These are phyloP conservation scores for Raphanus sativus DNA, from an alignment of 345 rosid species.

Conservation along the genomic window DNA sequence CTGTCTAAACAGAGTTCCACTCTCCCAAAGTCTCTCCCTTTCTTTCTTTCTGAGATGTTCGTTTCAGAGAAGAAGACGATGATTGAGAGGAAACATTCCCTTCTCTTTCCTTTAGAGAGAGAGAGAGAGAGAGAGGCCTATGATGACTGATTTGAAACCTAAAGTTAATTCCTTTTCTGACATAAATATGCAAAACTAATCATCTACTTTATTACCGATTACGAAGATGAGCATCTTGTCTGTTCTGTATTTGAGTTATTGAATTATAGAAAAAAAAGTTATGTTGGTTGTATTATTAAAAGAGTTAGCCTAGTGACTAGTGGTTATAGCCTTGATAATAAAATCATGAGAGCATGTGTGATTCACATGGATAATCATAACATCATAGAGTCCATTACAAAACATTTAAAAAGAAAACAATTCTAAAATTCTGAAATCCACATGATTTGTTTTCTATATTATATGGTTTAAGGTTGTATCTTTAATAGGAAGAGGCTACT, in stretches of 20 bases:
- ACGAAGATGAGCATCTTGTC: not conserved
- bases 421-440: not conserved
- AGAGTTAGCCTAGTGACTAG: not conserved
- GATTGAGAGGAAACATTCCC: conserved; percentile 36
- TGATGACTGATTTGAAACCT: conserved; percentile 8
- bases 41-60: conserved; percentile 20
- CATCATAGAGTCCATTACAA: conserved; percentile 31
- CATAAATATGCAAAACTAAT: not conserved
- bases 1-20: not conserved
- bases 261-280: no score
- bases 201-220: not conserved
- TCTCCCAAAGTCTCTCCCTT: not conserved
- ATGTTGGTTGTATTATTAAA: no score
- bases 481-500: not conserved
- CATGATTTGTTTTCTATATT: not conserved
- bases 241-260: not conserved
- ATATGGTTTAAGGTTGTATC: not conserved
- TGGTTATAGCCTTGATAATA: not conserved
- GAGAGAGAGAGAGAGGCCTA: not conserved
- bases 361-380: conserved; percentile 37
- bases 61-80: conserved; percentile 38
- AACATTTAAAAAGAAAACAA: not conserved
- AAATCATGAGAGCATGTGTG: conserved; percentile 35
- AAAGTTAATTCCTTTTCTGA: not conserved
- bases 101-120: conserved; percentile 3